Conservation (phyloP, 1,139 yeast genomes). For the Meyerozyma guilliermondii region DNA sequence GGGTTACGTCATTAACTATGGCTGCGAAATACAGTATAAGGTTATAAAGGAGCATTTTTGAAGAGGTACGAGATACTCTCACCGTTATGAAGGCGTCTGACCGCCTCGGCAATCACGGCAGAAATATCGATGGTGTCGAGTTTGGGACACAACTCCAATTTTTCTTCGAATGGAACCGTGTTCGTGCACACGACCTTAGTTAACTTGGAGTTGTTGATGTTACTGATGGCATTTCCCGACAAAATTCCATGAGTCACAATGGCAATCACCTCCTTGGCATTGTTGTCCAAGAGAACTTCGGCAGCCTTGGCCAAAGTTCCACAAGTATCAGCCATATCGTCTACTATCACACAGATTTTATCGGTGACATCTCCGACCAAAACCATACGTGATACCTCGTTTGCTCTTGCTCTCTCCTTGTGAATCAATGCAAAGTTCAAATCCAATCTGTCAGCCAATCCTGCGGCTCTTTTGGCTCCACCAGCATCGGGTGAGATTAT, state of each 20-base stretch:
- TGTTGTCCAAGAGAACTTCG: slow-evolving; percentile 75
- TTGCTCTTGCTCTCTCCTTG: slow-evolving; percentile 93
- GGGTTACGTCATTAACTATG: background rate
- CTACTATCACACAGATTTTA: slow-evolving; percentile 85
- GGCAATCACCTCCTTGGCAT: slow-evolving; percentile 83
- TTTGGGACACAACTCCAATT: slow-evolving; percentile 63
- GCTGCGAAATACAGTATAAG: background rate
- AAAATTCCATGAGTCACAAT: slow-evolving; percentile 95
- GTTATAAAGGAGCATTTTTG: slow-evolving; percentile 46
- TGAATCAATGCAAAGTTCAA: slow-evolving; percentile 93
- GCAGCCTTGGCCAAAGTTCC: slow-evolving; percentile 97
- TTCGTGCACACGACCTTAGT: slow-evolving; percentile 88
- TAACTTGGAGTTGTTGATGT: slow-evolving; percentile 73
- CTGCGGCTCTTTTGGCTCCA: slow-evolving; percentile 97
- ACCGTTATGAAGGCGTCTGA: slow-evolving; percentile 94
- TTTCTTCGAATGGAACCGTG: slow-evolving; percentile 87
- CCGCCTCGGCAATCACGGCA: slow-evolving; percentile 91
- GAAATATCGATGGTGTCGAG: slow-evolving; percentile 81
- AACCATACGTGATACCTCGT: slow-evolving; percentile 92
- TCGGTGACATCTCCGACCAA: slow-evolving; percentile 92
- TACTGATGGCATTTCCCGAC: slow-evolving; percentile 81
- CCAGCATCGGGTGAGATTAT: slow-evolving; percentile 98
- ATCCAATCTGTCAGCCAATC: slow-evolving; percentile 87
- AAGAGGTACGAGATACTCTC: slow-evolving; percentile 91
- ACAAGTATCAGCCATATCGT: slow-evolving; percentile 98